Percentiles rank a stretch among this genome's conserved stretches.
These are phyloP conservation scores for Ochromonas danica DNA, from an alignment of 108 stramenopile species.

Conservation along the genomic window DNA sequence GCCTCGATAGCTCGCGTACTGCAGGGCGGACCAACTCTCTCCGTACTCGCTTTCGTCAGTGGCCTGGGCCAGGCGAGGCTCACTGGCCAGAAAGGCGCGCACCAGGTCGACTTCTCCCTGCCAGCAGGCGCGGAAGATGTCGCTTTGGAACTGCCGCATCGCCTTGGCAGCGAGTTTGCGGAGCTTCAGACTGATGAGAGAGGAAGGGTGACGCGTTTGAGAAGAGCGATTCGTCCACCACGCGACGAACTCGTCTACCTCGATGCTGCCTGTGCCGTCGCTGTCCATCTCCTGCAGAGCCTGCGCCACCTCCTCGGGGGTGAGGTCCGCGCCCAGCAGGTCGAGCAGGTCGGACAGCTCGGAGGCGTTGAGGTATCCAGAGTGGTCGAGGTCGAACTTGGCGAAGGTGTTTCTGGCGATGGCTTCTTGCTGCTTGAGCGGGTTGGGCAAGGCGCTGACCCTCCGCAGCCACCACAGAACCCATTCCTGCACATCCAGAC, in stretches of 20 bases:
- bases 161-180: background rate
- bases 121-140: constrained; percentile 37
- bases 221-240: constrained; percentile 24
- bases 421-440: constrained; percentile 11
- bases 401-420: constrained; percentile 53
- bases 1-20: constrained; percentile 42
- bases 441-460: background rate
- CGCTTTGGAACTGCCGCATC: too few relatives aligned
- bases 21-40: constrained; percentile 27
- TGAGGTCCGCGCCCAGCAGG: constrained; percentile 42
- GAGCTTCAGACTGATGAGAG: background rate
- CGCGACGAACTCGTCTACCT: background rate
- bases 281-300: background rate
- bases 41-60: constrained; percentile 31
- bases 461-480: background rate
- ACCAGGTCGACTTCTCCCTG: constrained; percentile 25
- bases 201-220: background rate
- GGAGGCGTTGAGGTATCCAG: constrained; percentile 62
- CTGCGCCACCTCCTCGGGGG: background rate
- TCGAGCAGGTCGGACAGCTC: constrained; percentile 64
- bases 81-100: constrained; percentile 1
- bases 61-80: constrained; percentile 11
- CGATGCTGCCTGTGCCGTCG: background rate
- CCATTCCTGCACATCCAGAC: background rate
- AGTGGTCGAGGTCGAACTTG: constrained; percentile 66